Base-by-base conservation (phyloP, 1,284 basidiomycete genomes). In the Malassezia japonica region DNA sequence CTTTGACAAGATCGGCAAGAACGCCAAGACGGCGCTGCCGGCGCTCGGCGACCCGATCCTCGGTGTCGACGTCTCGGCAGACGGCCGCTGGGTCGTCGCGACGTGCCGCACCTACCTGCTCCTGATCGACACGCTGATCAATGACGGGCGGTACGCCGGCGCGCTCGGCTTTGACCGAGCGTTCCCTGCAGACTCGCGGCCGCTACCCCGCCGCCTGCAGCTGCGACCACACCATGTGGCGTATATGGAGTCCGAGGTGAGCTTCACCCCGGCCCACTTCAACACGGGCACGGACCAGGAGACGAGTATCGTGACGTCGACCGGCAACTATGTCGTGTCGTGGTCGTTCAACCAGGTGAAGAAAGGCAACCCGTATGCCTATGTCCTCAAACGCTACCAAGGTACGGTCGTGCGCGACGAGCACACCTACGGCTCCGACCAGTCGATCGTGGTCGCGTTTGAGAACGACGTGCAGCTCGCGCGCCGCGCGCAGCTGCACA, bases 11-110 rank as follows among this genome's bases (percentile, higher is more conserved):
- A 87, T 99, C 61, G 94, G 94, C 40, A 98, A 96, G 81, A 98
- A 90, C 66, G 94, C 94, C 29, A 99, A 98, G 81, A 98, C 94
- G 18, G 89, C 90, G n/a, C 77, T 98, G 40, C 89, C 92, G 23
- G 87, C 90, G 28, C 79, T 96, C 24, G 91, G 94, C 24, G 90
- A 95, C 75, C 88, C 92, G 35, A 95, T 98, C 67, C 75, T 88
- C 44, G 92, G 92, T 27, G 81, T 99, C 42, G 94, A 99, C 74
- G 88, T 90, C 7, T 91, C 91, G 2, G 84, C 87, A 15, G 84
- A 89, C 72, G 94, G 94, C 31, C 83, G 90, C 47, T 99, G 85
- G 80, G 82, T 98, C 51, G 86, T 99, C 27, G 94, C 91, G 6
- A 98, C 94, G 27, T 95, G 89, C 62, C 87, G 86, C 77, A 91